Percentiles rank a stretch among this genome's conserved stretches.
Conservation (phyloP, 208 protist species). For the Crithidia fasciculata region DNA sequence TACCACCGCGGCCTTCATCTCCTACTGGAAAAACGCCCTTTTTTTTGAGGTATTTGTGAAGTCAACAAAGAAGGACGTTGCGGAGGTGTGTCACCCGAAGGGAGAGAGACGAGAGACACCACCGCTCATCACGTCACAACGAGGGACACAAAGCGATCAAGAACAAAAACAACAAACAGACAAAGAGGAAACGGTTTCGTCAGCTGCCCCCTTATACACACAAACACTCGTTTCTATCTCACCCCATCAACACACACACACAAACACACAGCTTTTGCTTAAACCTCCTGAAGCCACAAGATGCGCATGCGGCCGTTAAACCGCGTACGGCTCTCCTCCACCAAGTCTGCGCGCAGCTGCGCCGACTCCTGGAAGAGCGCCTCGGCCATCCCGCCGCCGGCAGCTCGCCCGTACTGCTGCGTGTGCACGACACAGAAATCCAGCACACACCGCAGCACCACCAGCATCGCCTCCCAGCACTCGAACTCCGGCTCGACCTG, state of each 20-base stretch:
- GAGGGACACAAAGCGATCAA: not conserved
- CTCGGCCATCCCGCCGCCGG: conserved; percentile 44
- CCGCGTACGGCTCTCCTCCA: conserved; percentile 78
- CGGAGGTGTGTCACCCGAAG: too few relatives aligned
- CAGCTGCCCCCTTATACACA: not conserved
- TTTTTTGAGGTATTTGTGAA: too few relatives aligned
- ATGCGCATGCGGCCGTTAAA: conserved; percentile 84
- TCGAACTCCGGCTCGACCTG: conserved; percentile 82
- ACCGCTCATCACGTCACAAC: too few relatives aligned
- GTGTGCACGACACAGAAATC: conserved; percentile 73
- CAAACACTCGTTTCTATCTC: not conserved
- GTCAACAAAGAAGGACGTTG: too few relatives aligned
- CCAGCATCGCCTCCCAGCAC: conserved; percentile 85
- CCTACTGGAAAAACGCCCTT: too few relatives aligned
- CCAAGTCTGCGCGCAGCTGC: conserved; percentile 58
- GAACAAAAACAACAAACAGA: not conserved
- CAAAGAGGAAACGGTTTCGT: not conserved
- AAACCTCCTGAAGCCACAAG: conserved; percentile 87
- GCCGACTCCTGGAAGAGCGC: conserved; percentile 64
- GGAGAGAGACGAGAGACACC: too few relatives aligned
- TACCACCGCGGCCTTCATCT: too few relatives aligned
- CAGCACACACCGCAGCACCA: conserved; percentile 70
- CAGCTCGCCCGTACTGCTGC: conserved; percentile 49
- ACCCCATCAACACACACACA: too few relatives aligned
- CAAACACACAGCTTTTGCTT: not conserved